Conservation (phyloP, 805 yeast species). For the Lachancea mirantina region DNA sequence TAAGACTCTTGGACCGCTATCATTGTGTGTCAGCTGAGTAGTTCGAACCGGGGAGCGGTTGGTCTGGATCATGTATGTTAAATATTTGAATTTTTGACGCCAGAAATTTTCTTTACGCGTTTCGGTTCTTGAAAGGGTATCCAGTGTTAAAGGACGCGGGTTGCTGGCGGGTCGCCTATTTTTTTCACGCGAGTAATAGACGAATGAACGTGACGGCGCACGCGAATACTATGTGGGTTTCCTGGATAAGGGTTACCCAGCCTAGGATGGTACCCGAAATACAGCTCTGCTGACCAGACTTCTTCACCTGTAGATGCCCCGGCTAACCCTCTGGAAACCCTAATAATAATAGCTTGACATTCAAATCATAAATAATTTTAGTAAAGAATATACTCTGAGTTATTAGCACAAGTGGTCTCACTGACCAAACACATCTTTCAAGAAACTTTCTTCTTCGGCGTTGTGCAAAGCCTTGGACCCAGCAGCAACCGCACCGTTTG, state of each 20-base stretch:
- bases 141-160: background rate
- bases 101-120: constrained; percentile 1
- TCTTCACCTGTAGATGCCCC: too few species aligned
- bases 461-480: constrained; percentile 85
- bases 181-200: constrained; percentile 1
- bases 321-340: too few species aligned
- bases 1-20: too few species aligned
- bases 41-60: background rate
- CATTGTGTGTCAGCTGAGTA: too few species aligned
- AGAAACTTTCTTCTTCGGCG: constrained; percentile 83
- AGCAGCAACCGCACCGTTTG: constrained; percentile 97
- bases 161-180: background rate
- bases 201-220: background rate
- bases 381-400: too few species aligned
- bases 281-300: constrained; percentile 1
- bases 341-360: too few species aligned
- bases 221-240: constrained; percentile 1
- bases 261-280: background rate
- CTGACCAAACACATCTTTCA: constrained; percentile 59
- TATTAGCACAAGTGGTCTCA: constrained; percentile 1
- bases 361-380: constrained; percentile 1
- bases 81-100: background rate
- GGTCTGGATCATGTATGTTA: background rate
- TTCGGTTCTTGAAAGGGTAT: constrained; percentile 1
- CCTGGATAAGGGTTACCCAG: background rate